phyloP scores from a whole-genome alignment of 2,329 filamentous ascomycete species.

The Elsinoe australis region DNA sequence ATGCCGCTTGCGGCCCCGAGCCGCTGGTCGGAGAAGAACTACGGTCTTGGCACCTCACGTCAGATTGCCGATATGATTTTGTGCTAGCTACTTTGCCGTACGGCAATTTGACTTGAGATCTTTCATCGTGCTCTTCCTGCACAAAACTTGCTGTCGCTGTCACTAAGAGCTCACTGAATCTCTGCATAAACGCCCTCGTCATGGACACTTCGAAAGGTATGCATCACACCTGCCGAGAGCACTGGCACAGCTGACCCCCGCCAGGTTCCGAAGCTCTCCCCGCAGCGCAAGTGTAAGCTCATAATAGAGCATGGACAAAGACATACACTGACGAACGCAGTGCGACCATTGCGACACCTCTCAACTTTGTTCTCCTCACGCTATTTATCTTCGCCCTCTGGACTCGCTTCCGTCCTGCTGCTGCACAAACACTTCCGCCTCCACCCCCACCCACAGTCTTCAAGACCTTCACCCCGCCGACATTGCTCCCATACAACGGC shows the following conservation, averaged over 20 bases:
- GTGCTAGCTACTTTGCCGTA: slow-evolving; percentile 19
- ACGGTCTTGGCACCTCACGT: slow-evolving; percentile 14
- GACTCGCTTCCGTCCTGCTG: slow-evolving; percentile 45
- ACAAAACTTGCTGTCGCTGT: background rate
- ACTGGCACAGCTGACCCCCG: slow-evolving; percentile 5
- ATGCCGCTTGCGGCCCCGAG: slow-evolving; percentile 22
- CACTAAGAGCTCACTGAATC: background rate
- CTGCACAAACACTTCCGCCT: slow-evolving; percentile 42
- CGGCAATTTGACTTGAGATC: too few species aligned
- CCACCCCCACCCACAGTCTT: slow-evolving; percentile 69
- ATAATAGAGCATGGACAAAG: slow-evolving; percentile 14
- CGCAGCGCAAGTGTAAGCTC: slow-evolving; percentile 38
- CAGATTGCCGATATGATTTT: slow-evolving; percentile 13
- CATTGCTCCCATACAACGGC: slow-evolving; percentile 82
- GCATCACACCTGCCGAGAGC: background rate
- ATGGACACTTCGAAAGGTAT: slow-evolving; percentile 16
- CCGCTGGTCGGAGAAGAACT: slow-evolving; percentile 13
- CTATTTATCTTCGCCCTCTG: slow-evolving; percentile 52
- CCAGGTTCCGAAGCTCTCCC: slow-evolving; percentile 26
- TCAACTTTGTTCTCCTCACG: slow-evolving; percentile 54
- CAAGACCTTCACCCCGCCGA: slow-evolving; percentile 72
- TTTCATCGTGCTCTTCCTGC: background rate
- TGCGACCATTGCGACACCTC: slow-evolving; percentile 49
- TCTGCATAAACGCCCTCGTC: too few species aligned
- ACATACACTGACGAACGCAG: slow-evolving; percentile 30